Conservation (phyloP, 768 basidiomycete genomes). For the Trametes elegans region DNA sequence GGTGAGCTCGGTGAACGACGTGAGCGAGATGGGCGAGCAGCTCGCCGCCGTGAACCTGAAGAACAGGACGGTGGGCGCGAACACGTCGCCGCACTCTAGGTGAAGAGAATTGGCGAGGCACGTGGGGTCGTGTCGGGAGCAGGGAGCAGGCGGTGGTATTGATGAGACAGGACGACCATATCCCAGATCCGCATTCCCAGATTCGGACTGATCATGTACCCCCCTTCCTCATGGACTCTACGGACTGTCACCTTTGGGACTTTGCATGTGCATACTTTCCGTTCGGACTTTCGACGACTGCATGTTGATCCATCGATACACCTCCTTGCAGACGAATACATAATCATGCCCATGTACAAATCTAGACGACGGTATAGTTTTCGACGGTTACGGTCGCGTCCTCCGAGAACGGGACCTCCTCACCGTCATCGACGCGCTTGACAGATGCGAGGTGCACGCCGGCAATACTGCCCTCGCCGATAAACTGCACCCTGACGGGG, state of each 20-base stretch:
- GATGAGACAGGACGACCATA: no score
- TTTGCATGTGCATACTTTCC: conserved; percentile 10
- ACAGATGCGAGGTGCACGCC: conserved; percentile 68
- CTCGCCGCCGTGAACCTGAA: conserved; percentile 9
- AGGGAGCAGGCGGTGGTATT: no score
- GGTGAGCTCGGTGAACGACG: conserved; percentile 18
- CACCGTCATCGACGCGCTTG: conserved; percentile 48
- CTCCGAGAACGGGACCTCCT: conserved; percentile 52
- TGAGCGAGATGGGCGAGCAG: conserved; percentile 18
- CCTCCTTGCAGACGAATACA: conserved; percentile 13
- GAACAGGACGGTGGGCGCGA: neutral
- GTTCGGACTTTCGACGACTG: neutral
- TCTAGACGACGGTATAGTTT: conserved; percentile 44
- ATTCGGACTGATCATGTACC: neutral
- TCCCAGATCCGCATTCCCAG: no score
- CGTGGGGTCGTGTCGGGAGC: no score
- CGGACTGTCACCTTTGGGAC: conserved; percentile 7
- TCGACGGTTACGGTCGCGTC: conserved; percentile 50
- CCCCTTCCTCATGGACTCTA: neutral
- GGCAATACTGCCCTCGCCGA: conserved; percentile 75
- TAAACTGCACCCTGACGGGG: conserved; percentile 85
- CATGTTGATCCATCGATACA: conserved; percentile 15
- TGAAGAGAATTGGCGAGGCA: neutral
- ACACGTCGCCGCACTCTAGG: conserved; percentile 4
- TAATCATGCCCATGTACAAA: conserved; percentile 8